Base-by-base conservation (phyloP, 225 moss, liverwort and hornwort species). In the Pleurozium schreberi region DNA sequence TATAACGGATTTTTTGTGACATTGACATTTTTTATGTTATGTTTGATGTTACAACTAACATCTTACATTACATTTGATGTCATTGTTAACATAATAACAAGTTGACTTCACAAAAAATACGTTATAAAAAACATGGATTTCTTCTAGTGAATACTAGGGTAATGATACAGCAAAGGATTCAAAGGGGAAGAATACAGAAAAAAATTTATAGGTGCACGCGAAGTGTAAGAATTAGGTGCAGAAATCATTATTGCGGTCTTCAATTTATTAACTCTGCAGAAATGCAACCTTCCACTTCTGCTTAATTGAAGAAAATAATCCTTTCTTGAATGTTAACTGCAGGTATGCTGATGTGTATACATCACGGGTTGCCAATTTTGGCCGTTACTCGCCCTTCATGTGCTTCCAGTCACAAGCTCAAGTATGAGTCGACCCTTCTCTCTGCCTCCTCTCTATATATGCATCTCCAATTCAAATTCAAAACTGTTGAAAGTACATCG, bases 271-370 rank as follows among this genome's bases (percentile, higher is more conserved):
- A 68, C 69, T 27, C n/a, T 43, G 33, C 75, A 75, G 59, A 61
- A 67, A 58, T 86, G 45, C 38, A 70, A 34, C n/a, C 33, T 79
- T 88, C n/a, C 55, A 53, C 52, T 64, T 49, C 18, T 90, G 38
- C 57, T 34, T 83, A 26, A n/a, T 90, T 83, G 58, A 84, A 62
- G 78, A 82, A 45, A n/a, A n/a, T n/a, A n/a, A 63, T 64, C 36
- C 30, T 68, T 58, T 49, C 22, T 74, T 84, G 64, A 49, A 10
- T 93, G 49, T 62, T 85, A n/a, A n/a, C 50, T 70, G 82, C 91
- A 97, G 94, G 85, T 96, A 97, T 86, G 95, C 94, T 58, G 96
- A 96, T 87, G 92, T 97, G 55, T 96, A 93, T 73, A 96, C 96
- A 47, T 95, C 94, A 45, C 93, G 94, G 77, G 95, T 97, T 82